Evolutionary conservation across 768 basidiomycete species (phyloP), one percentile per base, ranked within the genome.

Genomic region (Scleroderma citrinum): DNA sequence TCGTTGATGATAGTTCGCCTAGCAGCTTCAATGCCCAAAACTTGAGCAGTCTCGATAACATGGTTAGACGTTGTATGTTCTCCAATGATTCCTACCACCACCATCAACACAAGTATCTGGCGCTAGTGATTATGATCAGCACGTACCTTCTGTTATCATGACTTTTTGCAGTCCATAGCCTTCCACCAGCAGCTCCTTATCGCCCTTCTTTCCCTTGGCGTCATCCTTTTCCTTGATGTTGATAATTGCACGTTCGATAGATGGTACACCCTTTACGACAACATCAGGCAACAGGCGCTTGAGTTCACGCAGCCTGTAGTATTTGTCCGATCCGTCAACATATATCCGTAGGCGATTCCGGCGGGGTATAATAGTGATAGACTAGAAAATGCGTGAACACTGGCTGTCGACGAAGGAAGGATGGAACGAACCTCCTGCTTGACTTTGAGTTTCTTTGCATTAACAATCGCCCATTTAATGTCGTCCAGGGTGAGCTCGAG

Each of bases 21-120:
- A 4, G 96, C 94, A 5, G 96, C 96, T 62, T 99, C 96, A 51
- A 99, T 98, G 31, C 96, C 96, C n/a, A 99, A 78, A 7, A 98
- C 94, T 62, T 89, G 81, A 11, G 87, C 83, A 13, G 92, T 88
- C 65, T 99, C 96, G 59, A 98, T 96, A 63, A 99, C 87, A 68
- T 98, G 94, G 61, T 99, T 99, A 13, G 93, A 93, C 10, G 89
- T 85, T 12, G 96, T 97, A 50, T 88, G 76, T 59, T 90, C 82
- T 35, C 96, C 96, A 49, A 96, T 73, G 51, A 99, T 91, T 62
- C 95, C 93, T 94, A 39, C 3, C 35, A 14, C 12, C 32, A 39
- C 13, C 14, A 29, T 45, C 26, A 29, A 29, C 4, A 29, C 26
- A n/a, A n/a, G 37, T 44, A 23, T 47, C 44, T 41, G n/a, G 21